Evolutionary conservation across 139 green algal genomes (phyloP).

Genomic region (Micractinium conductrix): DNA sequence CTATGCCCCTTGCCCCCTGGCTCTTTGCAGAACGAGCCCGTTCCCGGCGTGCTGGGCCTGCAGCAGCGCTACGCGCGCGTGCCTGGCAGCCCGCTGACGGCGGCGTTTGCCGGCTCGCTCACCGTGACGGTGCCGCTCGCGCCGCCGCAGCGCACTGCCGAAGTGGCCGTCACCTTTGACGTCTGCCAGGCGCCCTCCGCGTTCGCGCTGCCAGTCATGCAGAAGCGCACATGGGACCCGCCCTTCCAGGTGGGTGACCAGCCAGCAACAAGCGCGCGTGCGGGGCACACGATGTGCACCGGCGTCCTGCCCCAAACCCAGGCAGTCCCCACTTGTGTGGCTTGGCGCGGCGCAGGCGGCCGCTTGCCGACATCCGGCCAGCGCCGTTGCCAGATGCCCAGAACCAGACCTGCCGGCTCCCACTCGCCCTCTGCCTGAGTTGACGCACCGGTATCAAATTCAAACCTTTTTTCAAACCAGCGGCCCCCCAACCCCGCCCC

Average conservation of each 20-base stretch:
- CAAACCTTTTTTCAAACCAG: not conserved
- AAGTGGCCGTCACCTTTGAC: constrained; percentile 6
- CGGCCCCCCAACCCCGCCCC: not conserved
- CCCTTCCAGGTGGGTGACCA: constrained; percentile 23
- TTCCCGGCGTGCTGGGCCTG: not conserved
- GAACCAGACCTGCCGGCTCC: too few relatives aligned
- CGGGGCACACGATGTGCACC: too few relatives aligned
- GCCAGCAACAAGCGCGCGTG: too few relatives aligned
- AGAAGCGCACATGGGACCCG: constrained; percentile 21
- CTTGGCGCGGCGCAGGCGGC: too few relatives aligned
- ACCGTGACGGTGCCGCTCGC: not conserved
- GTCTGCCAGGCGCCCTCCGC: constrained; percentile 16
- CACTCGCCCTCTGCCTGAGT: too few relatives aligned
- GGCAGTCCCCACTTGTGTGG: too few relatives aligned
- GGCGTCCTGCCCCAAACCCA: too few relatives aligned
- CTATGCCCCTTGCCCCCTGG: too few relatives aligned
- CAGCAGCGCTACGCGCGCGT: constrained; percentile 21
- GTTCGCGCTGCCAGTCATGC: constrained; percentile 29
- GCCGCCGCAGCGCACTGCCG: not conserved
- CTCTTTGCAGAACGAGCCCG: not conserved
- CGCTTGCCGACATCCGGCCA: too few relatives aligned
- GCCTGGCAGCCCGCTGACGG: not conserved
- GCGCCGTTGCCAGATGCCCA: too few relatives aligned
- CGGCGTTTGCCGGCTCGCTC: not conserved
- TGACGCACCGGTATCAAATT: too few relatives aligned